Conservation (phyloP, 768 basidiomycete species). For the Fomitopsis serialis region DNA sequence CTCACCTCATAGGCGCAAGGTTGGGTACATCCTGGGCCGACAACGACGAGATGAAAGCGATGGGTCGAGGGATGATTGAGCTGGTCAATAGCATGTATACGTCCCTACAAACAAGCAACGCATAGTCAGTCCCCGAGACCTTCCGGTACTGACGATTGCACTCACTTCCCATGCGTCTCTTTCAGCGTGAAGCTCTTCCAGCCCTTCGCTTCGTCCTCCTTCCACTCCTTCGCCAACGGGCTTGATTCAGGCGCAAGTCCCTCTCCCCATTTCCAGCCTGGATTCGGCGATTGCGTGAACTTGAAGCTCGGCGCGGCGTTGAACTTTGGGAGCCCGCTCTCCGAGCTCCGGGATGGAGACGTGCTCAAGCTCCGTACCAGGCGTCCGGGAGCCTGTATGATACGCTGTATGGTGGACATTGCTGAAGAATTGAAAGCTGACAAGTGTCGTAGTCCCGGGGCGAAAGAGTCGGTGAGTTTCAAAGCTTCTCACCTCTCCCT, state of each 20-base stretch:
- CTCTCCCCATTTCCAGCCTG: constrained; percentile 39
- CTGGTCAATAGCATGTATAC: constrained; percentile 39
- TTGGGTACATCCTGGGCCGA: constrained; percentile 28
- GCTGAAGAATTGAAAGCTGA: neutral
- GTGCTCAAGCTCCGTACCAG: neutral
- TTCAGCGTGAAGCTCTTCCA: constrained; percentile 34
- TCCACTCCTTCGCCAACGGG: constrained; percentile 23
- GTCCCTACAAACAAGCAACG: constrained; percentile 13
- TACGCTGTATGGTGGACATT: neutral
- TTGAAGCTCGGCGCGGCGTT: constrained; percentile 23
- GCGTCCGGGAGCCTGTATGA: constrained; percentile 1
- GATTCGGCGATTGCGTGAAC: constrained; percentile 33
- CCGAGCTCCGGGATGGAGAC: neutral
- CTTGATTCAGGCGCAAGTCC: constrained; percentile 21
- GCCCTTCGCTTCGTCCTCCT: constrained; percentile 27
- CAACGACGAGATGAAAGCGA: constrained; percentile 38
- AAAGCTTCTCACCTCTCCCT: neutral
- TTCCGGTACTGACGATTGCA: neutral
- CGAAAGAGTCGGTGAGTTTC: neutral
- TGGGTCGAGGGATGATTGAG: constrained; percentile 37
- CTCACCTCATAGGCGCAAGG: constrained; percentile 52
- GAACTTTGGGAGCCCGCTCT: constrained; percentile 5
- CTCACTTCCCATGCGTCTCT: constrained; percentile 4
- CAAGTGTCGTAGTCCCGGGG: neutral
- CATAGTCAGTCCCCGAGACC: neutral